Evolutionary conservation across 495 filamentous ascomycete genomes (phyloP).

Genomic region (Friedmanniomyces endolithicus): DNA sequence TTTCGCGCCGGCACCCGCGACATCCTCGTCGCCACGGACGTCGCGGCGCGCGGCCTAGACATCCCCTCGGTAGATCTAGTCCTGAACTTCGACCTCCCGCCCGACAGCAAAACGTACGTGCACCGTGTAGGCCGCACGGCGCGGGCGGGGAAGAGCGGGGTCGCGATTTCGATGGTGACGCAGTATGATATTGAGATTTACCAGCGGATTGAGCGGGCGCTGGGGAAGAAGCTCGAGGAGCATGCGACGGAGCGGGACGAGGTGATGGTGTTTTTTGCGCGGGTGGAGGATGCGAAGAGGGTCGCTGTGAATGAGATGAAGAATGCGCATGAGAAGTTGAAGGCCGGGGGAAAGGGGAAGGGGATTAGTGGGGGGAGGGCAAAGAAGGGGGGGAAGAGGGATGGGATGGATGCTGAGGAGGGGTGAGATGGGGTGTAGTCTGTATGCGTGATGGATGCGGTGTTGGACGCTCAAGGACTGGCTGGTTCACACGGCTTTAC

Average conservation of each 20-base stretch:
- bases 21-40: constrained; percentile 91
- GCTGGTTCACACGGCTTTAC: too few species aligned
- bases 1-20: constrained; percentile 64
- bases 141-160: constrained; percentile 74
- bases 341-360: constrained; percentile 40
- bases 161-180: constrained; percentile 67
- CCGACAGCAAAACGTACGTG: constrained; percentile 82
- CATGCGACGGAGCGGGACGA: constrained; percentile 63
- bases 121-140: constrained; percentile 92
- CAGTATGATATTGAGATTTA: constrained; percentile 90
- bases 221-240: constrained; percentile 63
- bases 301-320: constrained; percentile 75
- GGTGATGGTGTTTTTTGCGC: constrained; percentile 67
- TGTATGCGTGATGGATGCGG: too few species aligned
- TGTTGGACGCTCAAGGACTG: too few species aligned
- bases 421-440: constrained; percentile 30
- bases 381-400: constrained; percentile 39
- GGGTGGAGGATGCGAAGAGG: constrained; percentile 75
- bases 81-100: constrained; percentile 73
- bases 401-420: constrained; percentile 80
- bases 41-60: constrained; percentile 88
- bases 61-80: constrained; percentile 86
- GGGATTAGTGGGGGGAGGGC: constrained; percentile 15
- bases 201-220: constrained; percentile 67
- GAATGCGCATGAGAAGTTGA: constrained; percentile 60